Percentiles rank a stretch among this genome's conserved stretches.
These are phyloP conservation scores for Didymella lethalis DNA, from an alignment of 2,329 filamentous ascomycete species.

Conservation along the genomic window DNA sequence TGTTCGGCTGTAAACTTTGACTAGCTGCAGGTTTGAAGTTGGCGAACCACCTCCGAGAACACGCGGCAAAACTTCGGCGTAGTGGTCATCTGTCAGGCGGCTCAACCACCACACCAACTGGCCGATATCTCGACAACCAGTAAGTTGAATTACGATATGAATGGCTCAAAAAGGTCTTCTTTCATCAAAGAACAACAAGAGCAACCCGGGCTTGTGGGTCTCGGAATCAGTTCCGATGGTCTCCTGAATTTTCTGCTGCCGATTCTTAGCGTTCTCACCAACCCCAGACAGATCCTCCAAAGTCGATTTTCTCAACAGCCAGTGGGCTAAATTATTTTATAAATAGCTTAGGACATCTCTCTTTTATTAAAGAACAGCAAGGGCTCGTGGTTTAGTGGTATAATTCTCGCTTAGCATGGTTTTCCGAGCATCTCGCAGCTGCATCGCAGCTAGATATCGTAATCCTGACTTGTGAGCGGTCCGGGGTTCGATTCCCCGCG, in stretches of 20 bases:
- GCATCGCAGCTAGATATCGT: neutral
- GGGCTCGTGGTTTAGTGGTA: conserved; percentile 19
- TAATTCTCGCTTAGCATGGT: conserved; percentile 10
- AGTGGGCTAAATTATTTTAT: neutral
- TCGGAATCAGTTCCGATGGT: neutral
- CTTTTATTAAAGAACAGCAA: neutral
- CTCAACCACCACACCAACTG: no score
- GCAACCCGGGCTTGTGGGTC: neutral
- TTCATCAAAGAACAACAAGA: conserved; percentile 8
- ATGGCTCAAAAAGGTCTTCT: no score
- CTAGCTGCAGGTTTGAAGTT: no score
- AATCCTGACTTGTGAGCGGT: conserved; percentile 20
- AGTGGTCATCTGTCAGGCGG: no score
- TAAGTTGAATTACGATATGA: no score
- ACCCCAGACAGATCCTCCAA: fast-evolving
- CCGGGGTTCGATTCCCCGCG: conserved; percentile 20
- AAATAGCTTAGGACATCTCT: neutral
- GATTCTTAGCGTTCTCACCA: neutral
- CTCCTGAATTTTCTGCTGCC: no score
- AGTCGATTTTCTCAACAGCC: neutral
- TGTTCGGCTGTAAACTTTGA: neutral
- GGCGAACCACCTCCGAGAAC: no score
- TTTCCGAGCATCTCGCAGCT: neutral
- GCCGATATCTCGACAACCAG: no score
- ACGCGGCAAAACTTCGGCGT: no score